Percentiles rank a stretch among this genome's conserved stretches.
phyloP scores from a whole-genome alignment of 2,329 filamentous ascomycete species.

The Teratosphaeria gauchensis region DNA sequence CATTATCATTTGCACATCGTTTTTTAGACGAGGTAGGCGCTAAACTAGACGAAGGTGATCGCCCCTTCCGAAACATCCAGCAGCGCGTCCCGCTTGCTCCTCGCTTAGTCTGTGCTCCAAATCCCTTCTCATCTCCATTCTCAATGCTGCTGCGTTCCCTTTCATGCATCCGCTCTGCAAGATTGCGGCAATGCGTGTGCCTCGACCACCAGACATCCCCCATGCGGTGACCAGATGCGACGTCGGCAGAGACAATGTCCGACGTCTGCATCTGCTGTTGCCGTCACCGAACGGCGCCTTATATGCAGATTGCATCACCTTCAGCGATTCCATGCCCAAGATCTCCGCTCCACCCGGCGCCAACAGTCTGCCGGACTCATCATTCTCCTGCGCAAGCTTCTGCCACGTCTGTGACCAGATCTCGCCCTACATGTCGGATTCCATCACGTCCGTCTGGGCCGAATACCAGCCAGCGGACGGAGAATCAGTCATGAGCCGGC shows the following conservation, averaged over 20 bases:
- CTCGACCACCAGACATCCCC: background rate
- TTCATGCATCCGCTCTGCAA: background rate
- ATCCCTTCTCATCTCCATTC: background rate
- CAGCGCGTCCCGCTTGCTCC: background rate
- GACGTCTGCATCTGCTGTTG: background rate
- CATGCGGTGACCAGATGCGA: background rate
- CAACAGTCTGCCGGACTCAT: background rate
- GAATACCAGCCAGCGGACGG: background rate
- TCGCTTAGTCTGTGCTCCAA: background rate
- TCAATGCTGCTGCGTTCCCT: background rate
- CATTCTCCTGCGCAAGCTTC: background rate
- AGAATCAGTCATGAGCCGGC: background rate
- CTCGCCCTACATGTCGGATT: background rate
- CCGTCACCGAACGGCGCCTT: background rate
- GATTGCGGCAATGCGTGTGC: background rate
- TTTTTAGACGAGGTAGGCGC: background rate
- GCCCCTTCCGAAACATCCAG: background rate
- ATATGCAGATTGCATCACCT: background rate
- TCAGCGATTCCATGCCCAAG: no score
- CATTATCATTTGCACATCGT: background rate
- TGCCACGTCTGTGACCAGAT: background rate
- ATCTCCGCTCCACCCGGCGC: background rate
- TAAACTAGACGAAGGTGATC: background rate
- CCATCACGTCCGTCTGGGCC: background rate
- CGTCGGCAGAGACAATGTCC: background rate